Base-by-base conservation (phyloP, 2,329 filamentous ascomycete genomes). In the Exophiala aquamarina region DNA sequence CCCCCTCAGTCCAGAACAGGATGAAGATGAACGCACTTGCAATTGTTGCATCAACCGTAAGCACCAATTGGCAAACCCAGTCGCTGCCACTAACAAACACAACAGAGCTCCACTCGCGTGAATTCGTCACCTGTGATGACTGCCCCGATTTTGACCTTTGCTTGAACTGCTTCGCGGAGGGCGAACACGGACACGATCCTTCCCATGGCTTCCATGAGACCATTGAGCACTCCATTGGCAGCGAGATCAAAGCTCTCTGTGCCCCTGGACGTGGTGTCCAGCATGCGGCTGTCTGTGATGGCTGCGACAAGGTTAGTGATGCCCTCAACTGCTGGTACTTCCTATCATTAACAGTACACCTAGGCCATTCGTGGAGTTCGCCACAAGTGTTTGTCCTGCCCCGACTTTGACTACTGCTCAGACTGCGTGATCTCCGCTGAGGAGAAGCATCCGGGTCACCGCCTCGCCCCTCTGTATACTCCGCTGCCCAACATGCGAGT, bases 61-160 rank as follows among this genome's bases (percentile, higher is more conserved):
- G 71, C 41, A 19, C 18, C 29, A 11, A 23, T 15, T 33, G 31
- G 33, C 31, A 37, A 37, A 38, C 49, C 11, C 32, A 34, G 21
- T 11, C 36, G 15, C 13, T 39, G 17, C 19, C 44, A 43, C 61
- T 69, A 54, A 70, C 52, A 28, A 37, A 6, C 21, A 17, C 13
- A 19, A 18, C 52, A 80, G 86, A 89, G 64, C 77, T 90, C 44
- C 78, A 83, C 6, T 90, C 95, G 65, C 72, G 77, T 19, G 79
- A 89, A 54, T 94, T 97, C 62, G 81, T 97, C 42, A 90, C 91
- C 62, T 98, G 93, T 76, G 78, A 74, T 6, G 71, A 77, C 15
- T 98, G 93, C 66, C 85, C 88, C 13, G 93, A 98, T 70, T 97
- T 85, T 65, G 93, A 98, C 63, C 79, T 98, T 29, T 98, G 93